A percentile compares a stretch with the other conserved stretches of the same genome.
Conservation (phyloP, 805 yeast genomes). For the Barnettozyma populi region DNA sequence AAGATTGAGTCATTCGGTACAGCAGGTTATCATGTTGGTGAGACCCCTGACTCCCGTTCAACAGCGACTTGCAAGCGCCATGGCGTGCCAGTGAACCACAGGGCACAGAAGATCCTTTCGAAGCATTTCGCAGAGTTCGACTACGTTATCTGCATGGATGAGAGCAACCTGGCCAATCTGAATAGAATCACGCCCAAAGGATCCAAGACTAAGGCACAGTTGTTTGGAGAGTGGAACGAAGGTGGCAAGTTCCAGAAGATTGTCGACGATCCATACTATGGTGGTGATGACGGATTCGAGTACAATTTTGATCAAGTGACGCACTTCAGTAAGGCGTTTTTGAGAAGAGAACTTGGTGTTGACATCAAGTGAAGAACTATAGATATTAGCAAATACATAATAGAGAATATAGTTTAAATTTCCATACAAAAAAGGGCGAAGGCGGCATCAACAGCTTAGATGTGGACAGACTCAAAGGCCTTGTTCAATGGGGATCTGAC, state of each 20-base stretch:
- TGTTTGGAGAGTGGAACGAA: slow-evolving; percentile 81
- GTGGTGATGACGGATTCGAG: slow-evolving; percentile 81
- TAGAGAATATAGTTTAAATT: not conserved
- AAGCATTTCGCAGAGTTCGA: slow-evolving; percentile 54
- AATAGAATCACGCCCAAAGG: slow-evolving; percentile 45
- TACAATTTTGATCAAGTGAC: slow-evolving; percentile 66
- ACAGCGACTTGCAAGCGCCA: slow-evolving; percentile 60
- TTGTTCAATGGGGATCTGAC: slow-evolving; percentile 70
- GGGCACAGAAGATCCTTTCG: slow-evolving; percentile 60
- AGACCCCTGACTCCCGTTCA: slow-evolving; percentile 73
- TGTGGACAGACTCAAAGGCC: slow-evolving; percentile 54
- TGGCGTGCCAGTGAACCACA: slow-evolving; percentile 69
- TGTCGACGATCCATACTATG: slow-evolving; percentile 91
- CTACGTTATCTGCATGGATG: slow-evolving; percentile 68
- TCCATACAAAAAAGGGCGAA: not conserved
- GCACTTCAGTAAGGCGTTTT: slow-evolving; percentile 70
- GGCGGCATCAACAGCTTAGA: slow-evolving; percentile 1
- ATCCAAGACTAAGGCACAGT: slow-evolving; percentile 42
- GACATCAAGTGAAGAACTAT: not conserved
- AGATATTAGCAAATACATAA: no score
- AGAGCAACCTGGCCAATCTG: slow-evolving; percentile 49
- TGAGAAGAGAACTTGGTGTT: slow-evolving; percentile 40
- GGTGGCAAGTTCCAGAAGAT: slow-evolving; percentile 44
- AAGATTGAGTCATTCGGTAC: slow-evolving; percentile 87
- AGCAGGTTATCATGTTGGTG: slow-evolving; percentile 78